phyloP scores from a whole-genome alignment of 352 stramenopile genomes.

The Blastocystis sp. region DNA sequence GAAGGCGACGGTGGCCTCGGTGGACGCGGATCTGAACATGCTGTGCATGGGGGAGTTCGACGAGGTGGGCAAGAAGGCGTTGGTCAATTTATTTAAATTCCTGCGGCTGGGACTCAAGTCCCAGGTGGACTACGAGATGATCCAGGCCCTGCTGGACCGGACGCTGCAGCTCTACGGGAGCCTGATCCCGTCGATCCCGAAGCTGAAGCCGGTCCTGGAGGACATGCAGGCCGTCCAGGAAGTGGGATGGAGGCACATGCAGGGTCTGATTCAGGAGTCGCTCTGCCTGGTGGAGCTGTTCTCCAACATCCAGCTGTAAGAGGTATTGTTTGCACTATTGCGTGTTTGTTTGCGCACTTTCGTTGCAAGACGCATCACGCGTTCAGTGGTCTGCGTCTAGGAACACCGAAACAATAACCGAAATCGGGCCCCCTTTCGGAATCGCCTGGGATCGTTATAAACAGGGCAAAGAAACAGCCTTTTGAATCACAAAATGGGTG shows the following conservation, averaged over 20 bases:
- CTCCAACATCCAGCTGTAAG: slow-evolving; percentile 67
- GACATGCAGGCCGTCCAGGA: slow-evolving; percentile 40
- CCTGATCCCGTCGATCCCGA: slow-evolving; percentile 12
- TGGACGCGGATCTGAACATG: slow-evolving; percentile 45
- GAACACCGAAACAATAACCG: background rate
- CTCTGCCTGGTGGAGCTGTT: slow-evolving; percentile 68
- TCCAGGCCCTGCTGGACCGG: slow-evolving; percentile 47
- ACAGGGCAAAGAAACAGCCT: background rate
- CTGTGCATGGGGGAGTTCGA: slow-evolving; percentile 64
- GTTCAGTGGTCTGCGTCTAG: background rate
- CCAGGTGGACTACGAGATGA: slow-evolving; percentile 63
- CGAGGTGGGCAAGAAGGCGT: slow-evolving; percentile 1
- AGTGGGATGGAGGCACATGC: slow-evolving; percentile 51
- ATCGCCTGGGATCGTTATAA: background rate
- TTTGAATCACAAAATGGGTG: slow-evolving; percentile 21
- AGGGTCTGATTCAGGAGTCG: slow-evolving; percentile 60
- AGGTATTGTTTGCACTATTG: background rate
- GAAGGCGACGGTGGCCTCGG: background rate
- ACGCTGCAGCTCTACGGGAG: slow-evolving; percentile 59
- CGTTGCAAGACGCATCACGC: background rate
- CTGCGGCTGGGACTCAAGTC: slow-evolving; percentile 9
- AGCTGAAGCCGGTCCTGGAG: slow-evolving; percentile 46
- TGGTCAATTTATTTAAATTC: slow-evolving; percentile 47
- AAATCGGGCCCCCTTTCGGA: background rate
- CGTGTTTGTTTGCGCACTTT: slow-evolving; percentile 26